Conservation (phyloP, 768 basidiomycete genomes). For the Boletus bicolor region DNA sequence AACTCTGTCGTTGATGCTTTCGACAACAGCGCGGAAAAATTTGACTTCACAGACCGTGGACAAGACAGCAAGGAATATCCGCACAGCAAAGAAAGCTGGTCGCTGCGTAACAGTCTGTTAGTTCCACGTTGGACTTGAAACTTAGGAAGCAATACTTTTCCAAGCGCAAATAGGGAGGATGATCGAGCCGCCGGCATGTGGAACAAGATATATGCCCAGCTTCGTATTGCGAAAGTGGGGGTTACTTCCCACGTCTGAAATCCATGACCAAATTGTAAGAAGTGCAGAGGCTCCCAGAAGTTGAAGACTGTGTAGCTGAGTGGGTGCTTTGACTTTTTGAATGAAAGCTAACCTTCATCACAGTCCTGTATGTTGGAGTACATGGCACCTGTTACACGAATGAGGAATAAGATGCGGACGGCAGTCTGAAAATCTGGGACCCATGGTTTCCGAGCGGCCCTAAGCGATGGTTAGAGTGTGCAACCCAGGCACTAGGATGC, state of each 20-base stretch:
- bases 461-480: slow-evolving; percentile 26
- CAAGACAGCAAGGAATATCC: slow-evolving; percentile 72
- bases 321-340: not conserved
- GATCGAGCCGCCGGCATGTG: slow-evolving; percentile 69
- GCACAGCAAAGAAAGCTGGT: slow-evolving; percentile 83
- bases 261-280: slow-evolving; percentile 77
- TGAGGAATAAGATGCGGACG: slow-evolving; percentile 74
- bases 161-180: slow-evolving; percentile 53
- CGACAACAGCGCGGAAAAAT: slow-evolving; percentile 78
- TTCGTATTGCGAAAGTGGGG: slow-evolving; percentile 86
- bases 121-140: not conserved
- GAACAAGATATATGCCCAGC: slow-evolving; percentile 89
- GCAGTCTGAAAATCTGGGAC: slow-evolving; percentile 82
- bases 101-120: slow-evolving; percentile 49
- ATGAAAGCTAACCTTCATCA: slow-evolving; percentile 73
- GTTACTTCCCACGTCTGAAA: slow-evolving; percentile 99
- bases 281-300: slow-evolving; percentile 98
- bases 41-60: slow-evolving; percentile 76
- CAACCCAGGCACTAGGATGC: slow-evolving; percentile 7
- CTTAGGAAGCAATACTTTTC: slow-evolving; percentile 56
- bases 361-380: slow-evolving; percentile 94
- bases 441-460: slow-evolving; percentile 77
- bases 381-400: slow-evolving; percentile 86
- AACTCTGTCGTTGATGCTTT: slow-evolving; percentile 81
- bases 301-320: slow-evolving; percentile 74